A percentile compares a stretch with the other conserved stretches of the same genome.
Evolutionary conservation across 2,329 filamentous ascomycete species (phyloP).

Genomic region (Trichoderma endophyticum): DNA sequence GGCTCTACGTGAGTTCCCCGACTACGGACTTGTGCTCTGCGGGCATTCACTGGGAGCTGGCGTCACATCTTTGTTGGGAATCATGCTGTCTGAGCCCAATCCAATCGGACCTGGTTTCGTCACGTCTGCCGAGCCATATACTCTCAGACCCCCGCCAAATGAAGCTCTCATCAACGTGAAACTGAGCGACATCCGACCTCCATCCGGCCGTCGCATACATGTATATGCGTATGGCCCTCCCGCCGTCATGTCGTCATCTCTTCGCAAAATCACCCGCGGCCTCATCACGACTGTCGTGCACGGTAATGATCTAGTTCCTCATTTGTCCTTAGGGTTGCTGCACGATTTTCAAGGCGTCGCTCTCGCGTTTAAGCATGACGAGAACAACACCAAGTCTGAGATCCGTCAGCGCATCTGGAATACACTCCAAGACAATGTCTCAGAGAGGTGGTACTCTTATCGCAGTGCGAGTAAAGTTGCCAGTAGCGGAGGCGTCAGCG

Average conservation of each 20-base stretch:
- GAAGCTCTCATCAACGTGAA: constrained; percentile 28
- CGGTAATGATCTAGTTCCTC: constrained; percentile 70
- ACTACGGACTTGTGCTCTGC: constrained; percentile 67
- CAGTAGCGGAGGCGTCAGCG: constrained; percentile 40
- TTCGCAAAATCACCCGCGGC: constrained; percentile 67
- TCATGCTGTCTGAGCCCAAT: constrained; percentile 66
- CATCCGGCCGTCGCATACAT: constrained; percentile 67
- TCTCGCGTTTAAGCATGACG: constrained; percentile 69
- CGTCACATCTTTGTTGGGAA: constrained; percentile 66
- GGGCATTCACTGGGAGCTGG: constrained; percentile 68
- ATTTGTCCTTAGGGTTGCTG: constrained; percentile 68
- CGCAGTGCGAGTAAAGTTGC: constrained; percentile 33
- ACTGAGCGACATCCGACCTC: constrained; percentile 49
- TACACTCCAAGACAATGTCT: constrained; percentile 58
- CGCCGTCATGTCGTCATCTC: constrained; percentile 65
- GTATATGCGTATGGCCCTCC: constrained; percentile 78
- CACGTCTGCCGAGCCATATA: constrained; percentile 52
- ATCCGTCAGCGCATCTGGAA: constrained; percentile 65
- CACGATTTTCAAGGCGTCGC: constrained; percentile 73
- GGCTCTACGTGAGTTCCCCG: constrained; percentile 62
- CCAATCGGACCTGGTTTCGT: constrained; percentile 57
- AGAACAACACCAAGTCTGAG: constrained; percentile 63
- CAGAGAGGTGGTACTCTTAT: constrained; percentile 54
- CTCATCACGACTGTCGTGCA: constrained; percentile 74
- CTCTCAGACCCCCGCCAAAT: constrained; percentile 38